These are phyloP conservation scores for Phlyctochytrium bullatum DNA, from an alignment of 192 early-diverging fungal genomes.

Conservation along the genomic window DNA sequence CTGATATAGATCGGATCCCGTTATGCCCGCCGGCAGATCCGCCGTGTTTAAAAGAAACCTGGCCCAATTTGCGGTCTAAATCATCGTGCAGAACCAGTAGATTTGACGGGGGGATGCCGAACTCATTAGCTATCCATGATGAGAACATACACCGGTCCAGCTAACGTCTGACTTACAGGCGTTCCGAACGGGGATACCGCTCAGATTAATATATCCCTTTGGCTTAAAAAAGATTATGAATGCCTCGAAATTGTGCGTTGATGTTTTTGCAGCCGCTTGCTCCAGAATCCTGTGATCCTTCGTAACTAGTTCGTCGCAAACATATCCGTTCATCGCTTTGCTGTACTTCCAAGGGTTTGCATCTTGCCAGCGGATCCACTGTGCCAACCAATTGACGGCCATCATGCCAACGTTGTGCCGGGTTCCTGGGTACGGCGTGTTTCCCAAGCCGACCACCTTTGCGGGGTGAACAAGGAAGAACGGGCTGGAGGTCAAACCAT, in stretches of 20 bases:
- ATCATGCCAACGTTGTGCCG: slow-evolving; percentile 75
- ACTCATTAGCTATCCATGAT: slow-evolving; percentile 23
- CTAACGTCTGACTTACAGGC: slow-evolving; percentile 51
- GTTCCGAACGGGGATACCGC: slow-evolving; percentile 56
- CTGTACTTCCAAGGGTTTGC: slow-evolving; percentile 1
- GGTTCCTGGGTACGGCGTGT: slow-evolving; percentile 60
- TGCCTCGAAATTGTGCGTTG: not conserved
- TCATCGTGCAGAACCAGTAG: slow-evolving; percentile 73
- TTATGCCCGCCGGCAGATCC: slow-evolving; percentile 74
- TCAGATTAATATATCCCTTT: slow-evolving; percentile 65
- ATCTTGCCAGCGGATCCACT: not conserved
- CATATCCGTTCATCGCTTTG: not conserved
- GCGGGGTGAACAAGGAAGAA: no score
- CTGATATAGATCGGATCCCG: slow-evolving; percentile 66
- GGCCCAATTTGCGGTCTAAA: slow-evolving; percentile 64
- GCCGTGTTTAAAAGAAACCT: slow-evolving; percentile 53
- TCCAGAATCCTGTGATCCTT: not conserved
- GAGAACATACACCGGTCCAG: not conserved
- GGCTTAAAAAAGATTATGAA: slow-evolving; percentile 63
- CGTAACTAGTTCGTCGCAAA: not conserved
- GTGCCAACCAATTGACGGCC: slow-evolving; percentile 50
- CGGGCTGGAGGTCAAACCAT: no score
- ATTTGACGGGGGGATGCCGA: slow-evolving; percentile 40
- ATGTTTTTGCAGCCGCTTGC: no score
- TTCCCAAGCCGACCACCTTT: slow-evolving; percentile 68